These are phyloP conservation scores for Cryphonectria parasitica DNA, from an alignment of 2,329 filamentous ascomycete genomes.

Conservation along the genomic window DNA sequence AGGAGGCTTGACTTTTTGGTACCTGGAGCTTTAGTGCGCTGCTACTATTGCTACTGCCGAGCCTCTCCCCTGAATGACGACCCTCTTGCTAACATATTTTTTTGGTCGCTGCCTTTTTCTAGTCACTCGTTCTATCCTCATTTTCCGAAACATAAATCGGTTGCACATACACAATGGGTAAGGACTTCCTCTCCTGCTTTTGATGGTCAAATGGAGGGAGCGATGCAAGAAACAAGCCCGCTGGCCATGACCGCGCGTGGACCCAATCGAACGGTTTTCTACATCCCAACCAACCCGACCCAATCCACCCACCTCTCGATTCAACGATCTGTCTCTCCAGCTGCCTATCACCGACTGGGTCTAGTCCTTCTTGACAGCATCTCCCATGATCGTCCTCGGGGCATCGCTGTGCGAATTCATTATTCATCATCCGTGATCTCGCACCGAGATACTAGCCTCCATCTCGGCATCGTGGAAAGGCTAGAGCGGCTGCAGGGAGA, in stretches of 20 bases:
- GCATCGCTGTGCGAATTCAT: background rate
- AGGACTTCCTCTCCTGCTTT: conserved; percentile 12
- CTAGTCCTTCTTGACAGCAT: background rate
- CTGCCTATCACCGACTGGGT: background rate
- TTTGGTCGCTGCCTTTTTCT: conserved; percentile 4
- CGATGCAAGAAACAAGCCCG: conserved; percentile 25
- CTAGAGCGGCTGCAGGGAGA: conserved; percentile 31
- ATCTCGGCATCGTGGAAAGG: background rate
- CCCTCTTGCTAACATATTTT: conserved; percentile 22
- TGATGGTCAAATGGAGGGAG: conserved; percentile 10
- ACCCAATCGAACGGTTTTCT: background rate
- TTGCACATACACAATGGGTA: conserved; percentile 30
- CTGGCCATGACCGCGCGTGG: background rate
- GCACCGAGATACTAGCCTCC: background rate
- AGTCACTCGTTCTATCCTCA: conserved; percentile 30
- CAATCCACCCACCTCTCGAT: background rate
- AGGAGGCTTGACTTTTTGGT: background rate
- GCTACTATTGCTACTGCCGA: background rate
- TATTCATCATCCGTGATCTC: conserved; percentile 4
- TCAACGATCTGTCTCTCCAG: background rate
- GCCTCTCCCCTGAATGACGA: conserved; percentile 10
- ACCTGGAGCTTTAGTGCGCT: conserved; percentile 3
- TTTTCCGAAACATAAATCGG: conserved; percentile 24
- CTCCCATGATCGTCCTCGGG: conserved; percentile 1
- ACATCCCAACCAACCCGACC: background rate